Conservation (phyloP, 2,329 filamentous ascomycete species). For the Fusarium solani-melongenae region DNA sequence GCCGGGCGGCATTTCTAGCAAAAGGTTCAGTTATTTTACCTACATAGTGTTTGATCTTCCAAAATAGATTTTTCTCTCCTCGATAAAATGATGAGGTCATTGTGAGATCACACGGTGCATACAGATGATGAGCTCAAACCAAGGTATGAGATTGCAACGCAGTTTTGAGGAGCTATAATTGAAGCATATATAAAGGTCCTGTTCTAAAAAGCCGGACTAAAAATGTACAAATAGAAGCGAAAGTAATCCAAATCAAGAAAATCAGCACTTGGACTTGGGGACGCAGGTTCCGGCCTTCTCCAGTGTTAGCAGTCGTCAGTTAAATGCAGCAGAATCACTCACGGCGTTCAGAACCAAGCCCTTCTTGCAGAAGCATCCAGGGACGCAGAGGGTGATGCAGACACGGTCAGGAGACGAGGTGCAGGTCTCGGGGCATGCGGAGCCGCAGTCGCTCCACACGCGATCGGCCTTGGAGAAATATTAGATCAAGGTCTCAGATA, state of each 20-base stretch:
- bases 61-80: not conserved
- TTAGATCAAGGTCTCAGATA: not conserved
- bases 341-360: not conserved
- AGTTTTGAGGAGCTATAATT: not conserved
- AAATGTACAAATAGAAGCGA: not conserved
- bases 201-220: not conserved
- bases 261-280: not conserved
- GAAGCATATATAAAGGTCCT: not conserved
- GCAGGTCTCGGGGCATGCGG: conserved; percentile 1
- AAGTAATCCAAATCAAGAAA: not conserved
- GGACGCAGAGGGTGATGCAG: not conserved
- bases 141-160: not conserved
- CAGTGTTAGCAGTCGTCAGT: not conserved
- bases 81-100: not conserved
- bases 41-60: not conserved
- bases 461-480: not conserved
- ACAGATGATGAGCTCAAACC: too few relatives aligned
- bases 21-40: not conserved
- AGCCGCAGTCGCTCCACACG: not conserved
- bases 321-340: not conserved
- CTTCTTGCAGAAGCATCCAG: conserved; percentile 5
- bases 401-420: not conserved
- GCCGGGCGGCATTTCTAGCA: not conserved
- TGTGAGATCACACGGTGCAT: not conserved
- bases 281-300: not conserved